These are phyloP conservation scores for Citrus trifoliata DNA, from an alignment of 345 rosid species.

Conservation along the genomic window DNA sequence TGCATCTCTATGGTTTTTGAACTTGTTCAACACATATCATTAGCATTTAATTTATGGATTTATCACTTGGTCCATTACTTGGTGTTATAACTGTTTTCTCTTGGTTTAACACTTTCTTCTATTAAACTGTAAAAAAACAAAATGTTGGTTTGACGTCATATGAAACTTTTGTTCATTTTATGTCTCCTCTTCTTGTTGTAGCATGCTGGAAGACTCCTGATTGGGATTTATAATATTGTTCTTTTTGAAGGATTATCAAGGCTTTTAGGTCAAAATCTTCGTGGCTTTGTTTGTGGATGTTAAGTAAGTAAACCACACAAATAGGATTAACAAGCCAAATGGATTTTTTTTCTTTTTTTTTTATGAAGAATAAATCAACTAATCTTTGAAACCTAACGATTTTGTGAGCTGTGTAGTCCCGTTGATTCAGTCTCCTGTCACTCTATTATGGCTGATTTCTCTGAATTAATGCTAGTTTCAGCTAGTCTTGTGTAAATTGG, in stretches of 20 bases:
- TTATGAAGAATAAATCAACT: neutral
- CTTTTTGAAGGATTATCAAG: neutral
- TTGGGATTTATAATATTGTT: neutral
- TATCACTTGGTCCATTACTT: neutral
- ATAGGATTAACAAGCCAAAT: neutral
- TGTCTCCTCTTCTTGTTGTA: neutral
- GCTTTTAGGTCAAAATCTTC: no score
- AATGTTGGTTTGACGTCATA: neutral
- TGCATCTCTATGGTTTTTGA: neutral
- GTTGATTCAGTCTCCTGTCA: neutral
- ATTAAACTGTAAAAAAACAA: neutral
- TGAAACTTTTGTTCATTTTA: neutral
- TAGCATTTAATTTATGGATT: neutral
- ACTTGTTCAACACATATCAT: neutral
- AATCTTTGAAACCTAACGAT: neutral
- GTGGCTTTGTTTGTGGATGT: no score
- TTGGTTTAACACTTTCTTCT: neutral
- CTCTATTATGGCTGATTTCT: neutral
- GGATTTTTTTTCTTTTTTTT: neutral
- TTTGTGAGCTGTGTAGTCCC: neutral
- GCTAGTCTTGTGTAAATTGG: neutral
- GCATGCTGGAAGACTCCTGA: neutral
- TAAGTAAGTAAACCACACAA: neutral
- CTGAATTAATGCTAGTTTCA: neutral
- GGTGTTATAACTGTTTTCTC: neutral